phyloP scores from a whole-genome alignment of 169 alveolate genomes.

The Besnoitia besnoiti region DNA sequence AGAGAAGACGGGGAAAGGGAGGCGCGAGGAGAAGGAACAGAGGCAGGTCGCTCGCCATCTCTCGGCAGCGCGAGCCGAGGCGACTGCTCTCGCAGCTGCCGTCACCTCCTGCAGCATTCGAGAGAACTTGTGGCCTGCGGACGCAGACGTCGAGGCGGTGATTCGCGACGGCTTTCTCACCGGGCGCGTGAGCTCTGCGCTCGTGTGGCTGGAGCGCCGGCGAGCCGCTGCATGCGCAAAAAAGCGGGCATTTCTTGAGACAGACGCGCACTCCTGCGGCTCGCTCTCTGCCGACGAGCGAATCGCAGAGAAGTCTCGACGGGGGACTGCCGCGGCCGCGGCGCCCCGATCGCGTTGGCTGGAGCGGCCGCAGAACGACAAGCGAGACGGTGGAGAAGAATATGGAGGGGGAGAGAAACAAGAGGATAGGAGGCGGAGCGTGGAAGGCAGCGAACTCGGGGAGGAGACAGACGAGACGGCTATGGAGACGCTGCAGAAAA shows the following conservation, averaged over 20 bases:
- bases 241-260: no score
- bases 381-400: no score
- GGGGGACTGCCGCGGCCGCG: no score
- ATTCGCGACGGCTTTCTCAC: slow-evolving; percentile 59
- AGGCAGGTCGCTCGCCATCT: no score
- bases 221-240: no score
- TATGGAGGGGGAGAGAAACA: slow-evolving; percentile 6
- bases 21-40: neutral
- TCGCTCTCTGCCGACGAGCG: no score
- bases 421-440: no score
- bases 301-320: no score
- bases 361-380: no score
- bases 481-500: slow-evolving; percentile 46
- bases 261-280: no score
- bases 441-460: neutral
- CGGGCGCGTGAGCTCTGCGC: slow-evolving; percentile 52
- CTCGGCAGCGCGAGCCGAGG: neutral
- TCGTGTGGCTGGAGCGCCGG: slow-evolving; percentile 57
- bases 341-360: no score
- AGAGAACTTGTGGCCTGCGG: slow-evolving; percentile 41
- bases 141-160: slow-evolving; percentile 48
- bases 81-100: neutral
- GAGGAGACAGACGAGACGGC: slow-evolving; percentile 36
- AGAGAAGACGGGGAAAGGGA: neutral
- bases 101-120: neutral